phyloP scores from a whole-genome alignment of 441 rosid genomes.

The Erodium trifolium region DNA sequence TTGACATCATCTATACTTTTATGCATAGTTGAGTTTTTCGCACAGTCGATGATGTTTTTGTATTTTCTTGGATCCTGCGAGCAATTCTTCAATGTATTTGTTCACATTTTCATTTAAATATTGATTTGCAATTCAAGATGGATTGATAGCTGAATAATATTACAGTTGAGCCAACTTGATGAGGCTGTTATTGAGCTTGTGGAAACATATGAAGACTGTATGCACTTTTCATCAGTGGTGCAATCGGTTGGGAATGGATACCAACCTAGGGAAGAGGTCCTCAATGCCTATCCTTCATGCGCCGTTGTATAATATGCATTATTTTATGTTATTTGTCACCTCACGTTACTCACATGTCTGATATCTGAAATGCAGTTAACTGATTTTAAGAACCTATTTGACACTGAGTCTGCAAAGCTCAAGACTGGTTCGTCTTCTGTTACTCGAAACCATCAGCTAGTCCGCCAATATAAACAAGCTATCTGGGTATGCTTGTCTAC shows the following conservation, averaged over 20 bases:
- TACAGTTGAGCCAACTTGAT: slow-evolving; percentile 73
- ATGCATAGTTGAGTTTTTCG: not conserved
- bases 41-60: not conserved
- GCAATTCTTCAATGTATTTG: not conserved
- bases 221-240: slow-evolving; percentile 42
- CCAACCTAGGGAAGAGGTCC: slow-evolving; percentile 52
- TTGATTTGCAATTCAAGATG: not conserved
- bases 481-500: slow-evolving; percentile 55
- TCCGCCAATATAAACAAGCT: slow-evolving; percentile 71
- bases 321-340: slow-evolving; percentile 9
- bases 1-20: not conserved
- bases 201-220: slow-evolving; percentile 43
- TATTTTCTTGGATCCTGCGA: not conserved
- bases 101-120: too few relatives aligned
- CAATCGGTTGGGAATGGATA: slow-evolving; percentile 52
- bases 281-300: slow-evolving; percentile 9
- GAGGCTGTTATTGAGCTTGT: slow-evolving; percentile 50
- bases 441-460: slow-evolving; percentile 37
- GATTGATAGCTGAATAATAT: slow-evolving; percentile 12
- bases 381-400: slow-evolving; percentile 64
- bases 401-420: slow-evolving; percentile 43
- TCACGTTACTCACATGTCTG: slow-evolving; percentile 7
- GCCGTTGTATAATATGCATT: not conserved
- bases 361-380: slow-evolving; percentile 45
- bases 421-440: slow-evolving; percentile 37